Conservation (phyloP, 2,329 filamentous ascomycete species). For the Nemania diffusa region DNA sequence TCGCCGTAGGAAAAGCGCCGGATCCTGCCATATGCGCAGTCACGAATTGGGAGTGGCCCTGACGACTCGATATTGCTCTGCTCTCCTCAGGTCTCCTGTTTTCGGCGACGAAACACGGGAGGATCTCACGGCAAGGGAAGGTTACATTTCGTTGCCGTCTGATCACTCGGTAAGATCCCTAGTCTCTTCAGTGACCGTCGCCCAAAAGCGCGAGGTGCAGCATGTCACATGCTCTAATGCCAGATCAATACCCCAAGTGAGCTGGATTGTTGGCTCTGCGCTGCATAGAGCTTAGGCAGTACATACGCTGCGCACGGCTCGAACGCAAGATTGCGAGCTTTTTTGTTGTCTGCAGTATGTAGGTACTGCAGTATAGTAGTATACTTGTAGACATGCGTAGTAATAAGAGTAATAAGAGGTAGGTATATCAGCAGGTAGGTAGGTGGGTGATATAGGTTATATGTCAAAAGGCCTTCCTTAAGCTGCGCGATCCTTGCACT, state of each 20-base stretch:
- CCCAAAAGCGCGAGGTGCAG: slow-evolving; percentile 7
- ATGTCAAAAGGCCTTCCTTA: slow-evolving; percentile 29
- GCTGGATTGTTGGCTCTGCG: slow-evolving; percentile 11
- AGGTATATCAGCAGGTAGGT: background rate
- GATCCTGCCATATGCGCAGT: background rate
- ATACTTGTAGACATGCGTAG: background rate
- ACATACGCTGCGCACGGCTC: background rate
- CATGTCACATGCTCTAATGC: slow-evolving; percentile 16
- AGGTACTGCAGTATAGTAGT: too few species aligned
- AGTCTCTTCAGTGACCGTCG: background rate
- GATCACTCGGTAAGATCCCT: slow-evolving; percentile 1
- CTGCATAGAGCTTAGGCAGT: slow-evolving; percentile 13
- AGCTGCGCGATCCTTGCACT: slow-evolving; percentile 34
- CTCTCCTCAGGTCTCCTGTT: background rate
- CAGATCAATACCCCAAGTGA: slow-evolving; percentile 7
- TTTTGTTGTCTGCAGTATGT: slow-evolving; percentile 5
- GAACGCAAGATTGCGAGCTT: background rate
- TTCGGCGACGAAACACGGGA: slow-evolving; percentile 2
- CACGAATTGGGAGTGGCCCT: background rate
- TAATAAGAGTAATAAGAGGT: background rate
- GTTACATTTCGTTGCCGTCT: slow-evolving; percentile 14
- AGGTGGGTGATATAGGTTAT: slow-evolving; percentile 17
- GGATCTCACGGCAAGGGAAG: slow-evolving; percentile 8
- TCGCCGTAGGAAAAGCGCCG: background rate
- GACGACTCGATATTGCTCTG: background rate